These are phyloP conservation scores for Baeospora myosura DNA, from an alignment of 1,284 basidiomycete species.

Conservation along the genomic window DNA sequence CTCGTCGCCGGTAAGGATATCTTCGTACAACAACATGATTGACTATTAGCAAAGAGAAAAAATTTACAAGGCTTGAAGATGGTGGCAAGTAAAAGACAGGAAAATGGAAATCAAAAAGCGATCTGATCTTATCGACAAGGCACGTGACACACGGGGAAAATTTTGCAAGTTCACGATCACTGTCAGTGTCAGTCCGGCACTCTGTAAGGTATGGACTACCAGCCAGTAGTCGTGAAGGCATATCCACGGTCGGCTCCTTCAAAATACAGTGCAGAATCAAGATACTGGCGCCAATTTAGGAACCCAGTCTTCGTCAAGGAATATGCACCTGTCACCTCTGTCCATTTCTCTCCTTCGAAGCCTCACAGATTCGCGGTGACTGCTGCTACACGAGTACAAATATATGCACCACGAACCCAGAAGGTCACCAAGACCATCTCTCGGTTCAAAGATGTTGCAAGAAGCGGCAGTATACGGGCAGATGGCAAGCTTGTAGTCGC, in stretches of 20 bases:
- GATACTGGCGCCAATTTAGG: conserved; percentile 78
- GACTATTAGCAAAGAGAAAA: conserved; percentile 14
- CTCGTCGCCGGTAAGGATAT: conserved; percentile 81
- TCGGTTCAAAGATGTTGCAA: conserved; percentile 92
- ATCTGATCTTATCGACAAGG: conserved; percentile 20
- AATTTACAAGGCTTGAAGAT: conserved; percentile 20
- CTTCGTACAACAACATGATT: conserved; percentile 72
- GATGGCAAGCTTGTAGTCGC: conserved; percentile 96
- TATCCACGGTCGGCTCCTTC: conserved; percentile 49
- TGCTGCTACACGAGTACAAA: conserved; percentile 88
- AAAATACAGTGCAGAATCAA: conserved; percentile 63
- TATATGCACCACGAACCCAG: conserved; percentile 93
- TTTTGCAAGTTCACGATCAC: conserved; percentile 64
- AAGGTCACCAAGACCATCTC: conserved; percentile 95
- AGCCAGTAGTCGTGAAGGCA: conserved; percentile 61
- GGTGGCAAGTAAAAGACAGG: conserved; percentile 16
- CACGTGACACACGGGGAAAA: conserved; percentile 10
- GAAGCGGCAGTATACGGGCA: conserved; percentile 78
- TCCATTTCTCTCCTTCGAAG: conserved; percentile 80
- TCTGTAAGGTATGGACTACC: conserved; percentile 57
- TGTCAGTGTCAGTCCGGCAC: conserved; percentile 1
- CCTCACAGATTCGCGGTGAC: conserved; percentile 95
- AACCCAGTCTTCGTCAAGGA: conserved; percentile 90
- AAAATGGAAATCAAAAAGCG: conserved; percentile 14
- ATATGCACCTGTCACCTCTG: conserved; percentile 87